Evolutionary conservation across 331 rosid genomes (phyloP).

Genomic region (Spiraea crenata): DNA sequence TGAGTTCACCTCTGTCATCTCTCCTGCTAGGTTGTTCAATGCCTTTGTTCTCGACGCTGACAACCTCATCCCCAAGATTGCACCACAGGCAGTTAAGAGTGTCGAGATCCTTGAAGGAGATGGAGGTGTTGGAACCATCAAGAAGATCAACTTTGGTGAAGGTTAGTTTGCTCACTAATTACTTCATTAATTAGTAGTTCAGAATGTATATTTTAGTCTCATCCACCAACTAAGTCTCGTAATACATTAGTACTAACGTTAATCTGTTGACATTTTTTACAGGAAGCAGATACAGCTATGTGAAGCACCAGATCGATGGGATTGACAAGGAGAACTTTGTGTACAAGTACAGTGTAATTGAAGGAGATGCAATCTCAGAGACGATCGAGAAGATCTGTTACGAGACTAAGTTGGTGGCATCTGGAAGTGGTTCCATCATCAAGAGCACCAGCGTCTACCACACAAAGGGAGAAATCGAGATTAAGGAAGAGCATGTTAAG

Average conservation of each 20-base stretch:
- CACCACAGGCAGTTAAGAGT: background rate
- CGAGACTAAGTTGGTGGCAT: slow-evolving; percentile 53
- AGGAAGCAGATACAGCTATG: background rate
- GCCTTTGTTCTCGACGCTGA: no score
- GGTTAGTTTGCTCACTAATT: background rate
- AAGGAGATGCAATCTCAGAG: background rate
- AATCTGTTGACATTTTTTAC: no score
- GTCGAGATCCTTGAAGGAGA: slow-evolving; percentile 41
- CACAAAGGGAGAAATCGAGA: slow-evolving; percentile 31
- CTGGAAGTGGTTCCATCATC: slow-evolving; percentile 38
- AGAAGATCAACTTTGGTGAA: background rate
- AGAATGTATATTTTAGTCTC: no score
- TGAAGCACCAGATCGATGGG: background rate
- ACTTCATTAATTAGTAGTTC: no score
- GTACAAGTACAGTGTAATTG: background rate
- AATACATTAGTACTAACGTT: no score
- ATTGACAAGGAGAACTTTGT: background rate
- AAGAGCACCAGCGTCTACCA: slow-evolving; percentile 43
- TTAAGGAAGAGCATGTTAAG: slow-evolving; percentile 19
- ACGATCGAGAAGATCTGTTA: slow-evolving; percentile 15
- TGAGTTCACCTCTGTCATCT: background rate
- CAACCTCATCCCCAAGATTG: slow-evolving; percentile 16
- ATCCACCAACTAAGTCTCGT: no score
- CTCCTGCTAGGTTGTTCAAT: slow-evolving; percentile 1
- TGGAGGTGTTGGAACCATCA: slow-evolving; percentile 12